These are phyloP conservation scores for Mycosarcoma mackinlayi DNA, from an alignment of 1,284 basidiomycete species.

Conservation along the genomic window DNA sequence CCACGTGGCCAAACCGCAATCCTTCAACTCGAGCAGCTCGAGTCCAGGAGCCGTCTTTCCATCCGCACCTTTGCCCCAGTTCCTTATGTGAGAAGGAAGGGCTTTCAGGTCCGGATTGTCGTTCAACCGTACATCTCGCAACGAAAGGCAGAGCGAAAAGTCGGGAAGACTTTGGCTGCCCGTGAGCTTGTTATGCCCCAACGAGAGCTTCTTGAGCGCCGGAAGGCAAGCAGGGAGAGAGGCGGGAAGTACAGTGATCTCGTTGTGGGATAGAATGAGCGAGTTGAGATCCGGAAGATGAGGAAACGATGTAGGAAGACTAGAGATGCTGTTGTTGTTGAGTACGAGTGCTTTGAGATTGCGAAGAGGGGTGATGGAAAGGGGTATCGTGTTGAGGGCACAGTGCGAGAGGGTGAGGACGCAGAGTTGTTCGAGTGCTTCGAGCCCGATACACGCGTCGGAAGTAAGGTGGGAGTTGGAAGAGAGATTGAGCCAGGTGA, in stretches of 20 bases:
- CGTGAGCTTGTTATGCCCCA: constrained; percentile 58
- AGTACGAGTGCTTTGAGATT: constrained; percentile 62
- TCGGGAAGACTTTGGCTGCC: constrained; percentile 51
- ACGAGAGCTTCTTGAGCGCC: constrained; percentile 58
- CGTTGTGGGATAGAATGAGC: constrained; percentile 63
- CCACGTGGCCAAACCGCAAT: constrained; percentile 58
- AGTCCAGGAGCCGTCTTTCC: constrained; percentile 55
- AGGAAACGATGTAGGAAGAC: constrained; percentile 46
- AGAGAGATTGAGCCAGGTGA: constrained; percentile 45
- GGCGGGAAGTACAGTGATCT: constrained; percentile 48
- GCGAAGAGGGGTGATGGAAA: constrained; percentile 34
- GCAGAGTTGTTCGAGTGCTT: constrained; percentile 42
- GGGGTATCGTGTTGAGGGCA: constrained; percentile 33
- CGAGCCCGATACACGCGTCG: constrained; percentile 35
- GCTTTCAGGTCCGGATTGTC: constrained; percentile 43
- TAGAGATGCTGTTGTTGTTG: constrained; percentile 52
- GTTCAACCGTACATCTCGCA: constrained; percentile 62
- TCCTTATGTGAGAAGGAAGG: constrained; percentile 49
- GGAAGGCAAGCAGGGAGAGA: constrained; percentile 57
- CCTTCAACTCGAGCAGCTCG: constrained; percentile 57
- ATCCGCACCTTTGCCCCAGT: constrained; percentile 62
- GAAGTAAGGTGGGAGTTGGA: constrained; percentile 27
- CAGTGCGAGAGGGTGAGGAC: constrained; percentile 60
- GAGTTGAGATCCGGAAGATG: constrained; percentile 65
- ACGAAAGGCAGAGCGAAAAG: constrained; percentile 51